Percentiles rank a stretch among this genome's conserved stretches.
These are phyloP conservation scores for Brassica hybrid DNA, from an alignment of 441 rosid species.

Conservation along the genomic window DNA sequence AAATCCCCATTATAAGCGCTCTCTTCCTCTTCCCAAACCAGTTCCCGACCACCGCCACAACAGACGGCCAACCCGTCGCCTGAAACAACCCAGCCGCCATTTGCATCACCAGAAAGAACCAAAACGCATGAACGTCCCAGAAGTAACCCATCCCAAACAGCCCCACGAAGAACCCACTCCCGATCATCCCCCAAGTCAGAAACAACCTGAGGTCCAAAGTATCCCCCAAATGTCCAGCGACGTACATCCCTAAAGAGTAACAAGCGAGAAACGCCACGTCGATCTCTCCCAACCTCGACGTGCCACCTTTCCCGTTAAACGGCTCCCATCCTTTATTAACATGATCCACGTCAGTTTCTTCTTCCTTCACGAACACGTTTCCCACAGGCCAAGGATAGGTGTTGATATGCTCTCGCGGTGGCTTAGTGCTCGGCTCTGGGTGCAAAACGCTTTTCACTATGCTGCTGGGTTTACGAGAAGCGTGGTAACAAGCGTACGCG, in stretches of 20 bases:
- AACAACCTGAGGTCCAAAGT: conserved; percentile 80
- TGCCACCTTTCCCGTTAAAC: too few species aligned
- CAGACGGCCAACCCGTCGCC: conserved; percentile 98
- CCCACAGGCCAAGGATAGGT: conserved; percentile 66
- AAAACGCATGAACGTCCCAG: conserved; percentile 73
- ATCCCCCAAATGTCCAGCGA: conserved; percentile 94
- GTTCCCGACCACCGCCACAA: conserved; percentile 95
- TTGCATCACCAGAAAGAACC: conserved; percentile 80
- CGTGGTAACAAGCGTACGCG: too few species aligned
- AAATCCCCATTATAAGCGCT: conserved; percentile 94
- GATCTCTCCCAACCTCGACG: too few species aligned
- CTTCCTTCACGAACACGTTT: conserved; percentile 48
- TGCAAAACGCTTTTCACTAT: too few species aligned
- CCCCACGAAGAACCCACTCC: conserved; percentile 88
- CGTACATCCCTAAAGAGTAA: conserved; percentile 85
- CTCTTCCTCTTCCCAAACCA: conserved; percentile 93
- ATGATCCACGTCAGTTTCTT: background rate
- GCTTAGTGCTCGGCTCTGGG: conserved; percentile 34
- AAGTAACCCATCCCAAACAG: conserved; percentile 93
- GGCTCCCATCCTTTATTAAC: conserved; percentile 72
- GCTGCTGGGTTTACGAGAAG: too few species aligned
- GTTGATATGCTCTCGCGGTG: conserved; percentile 40
- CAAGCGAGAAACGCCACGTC: too few species aligned
- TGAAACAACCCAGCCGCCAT: conserved; percentile 94
- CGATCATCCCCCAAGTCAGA: conserved; percentile 66